Percentiles rank a stretch among this genome's conserved stretches.
Conservation (phyloP, 495 filamentous ascomycete species). For the Hypoxylon intermedium region DNA sequence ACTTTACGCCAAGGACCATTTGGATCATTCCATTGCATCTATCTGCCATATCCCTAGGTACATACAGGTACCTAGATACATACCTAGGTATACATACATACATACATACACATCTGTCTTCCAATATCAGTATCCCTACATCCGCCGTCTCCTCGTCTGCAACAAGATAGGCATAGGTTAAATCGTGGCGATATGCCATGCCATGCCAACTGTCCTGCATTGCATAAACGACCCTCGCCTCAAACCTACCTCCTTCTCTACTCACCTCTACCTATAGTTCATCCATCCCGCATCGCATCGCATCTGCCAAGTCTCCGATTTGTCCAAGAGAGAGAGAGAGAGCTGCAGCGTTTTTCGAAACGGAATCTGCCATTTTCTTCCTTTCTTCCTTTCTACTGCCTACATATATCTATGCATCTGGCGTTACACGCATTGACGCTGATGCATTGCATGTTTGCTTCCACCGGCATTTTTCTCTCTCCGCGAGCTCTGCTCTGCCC, state of each 20-base stretch:
- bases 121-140: too few species aligned
- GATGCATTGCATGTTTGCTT: too few species aligned
- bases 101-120: too few species aligned
- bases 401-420: too few species aligned
- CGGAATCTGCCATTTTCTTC: constrained; percentile 21
- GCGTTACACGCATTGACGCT: too few species aligned
- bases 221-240: constrained; percentile 44
- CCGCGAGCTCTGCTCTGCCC: constrained; percentile 17
- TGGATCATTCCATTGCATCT: too few species aligned
- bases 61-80: too few species aligned
- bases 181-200: constrained; percentile 40
- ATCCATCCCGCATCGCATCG: constrained; percentile 21
- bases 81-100: too few species aligned
- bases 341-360: constrained; percentile 15
- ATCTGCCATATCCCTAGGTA: too few species aligned
- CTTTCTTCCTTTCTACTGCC: background rate
- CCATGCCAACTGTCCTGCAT: constrained; percentile 49
- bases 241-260: constrained; percentile 15
- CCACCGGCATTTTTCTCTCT: constrained; percentile 4
- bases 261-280: background rate
- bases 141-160: too few species aligned
- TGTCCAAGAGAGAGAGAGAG: background rate
- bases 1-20: too few species aligned
- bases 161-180: background rate
- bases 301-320: constrained; percentile 25